phyloP scores from a whole-genome alignment of 208 protist genomes.

The Leptomonas seymouri region DNA sequence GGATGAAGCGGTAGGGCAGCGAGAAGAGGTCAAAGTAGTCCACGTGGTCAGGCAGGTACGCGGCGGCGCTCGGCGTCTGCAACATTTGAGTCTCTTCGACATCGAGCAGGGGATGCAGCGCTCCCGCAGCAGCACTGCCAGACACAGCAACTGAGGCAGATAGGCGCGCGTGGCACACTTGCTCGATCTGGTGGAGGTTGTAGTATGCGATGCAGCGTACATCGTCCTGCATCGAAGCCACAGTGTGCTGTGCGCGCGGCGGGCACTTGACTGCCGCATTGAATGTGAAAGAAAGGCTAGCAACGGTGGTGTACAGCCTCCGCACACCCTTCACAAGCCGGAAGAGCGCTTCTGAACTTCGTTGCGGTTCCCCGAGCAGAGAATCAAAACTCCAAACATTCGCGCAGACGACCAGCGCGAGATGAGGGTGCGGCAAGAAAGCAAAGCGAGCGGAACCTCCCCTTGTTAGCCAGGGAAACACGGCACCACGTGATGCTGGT shows the following conservation, averaged over 20 bases:
- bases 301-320: slow-evolving; percentile 28
- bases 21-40: slow-evolving; percentile 47
- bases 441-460: not conserved
- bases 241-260: not conserved
- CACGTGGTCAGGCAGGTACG: slow-evolving; percentile 40
- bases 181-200: slow-evolving; percentile 11
- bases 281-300: not conserved
- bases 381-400: slow-evolving; percentile 37
- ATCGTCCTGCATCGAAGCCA: slow-evolving; percentile 24
- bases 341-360: not conserved
- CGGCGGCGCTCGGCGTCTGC: slow-evolving; percentile 14
- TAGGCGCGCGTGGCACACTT: not conserved
- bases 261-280: not conserved
- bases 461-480: not conserved
- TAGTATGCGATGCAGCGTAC: slow-evolving; percentile 29
- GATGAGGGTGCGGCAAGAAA: slow-evolving; percentile 30
- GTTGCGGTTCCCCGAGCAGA: slow-evolving; percentile 9
- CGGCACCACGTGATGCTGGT: not conserved
- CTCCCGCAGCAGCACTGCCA: not conserved
- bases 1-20: slow-evolving; percentile 47
- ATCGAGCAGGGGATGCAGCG: slow-evolving; percentile 35
- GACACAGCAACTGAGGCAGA: not conserved
- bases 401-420: slow-evolving; percentile 54
- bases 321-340: slow-evolving; percentile 4
- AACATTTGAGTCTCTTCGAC: slow-evolving; percentile 35